These are phyloP conservation scores for Ustulina deusta DNA, from an alignment of 2,329 filamentous ascomycete species.

Conservation along the genomic window DNA sequence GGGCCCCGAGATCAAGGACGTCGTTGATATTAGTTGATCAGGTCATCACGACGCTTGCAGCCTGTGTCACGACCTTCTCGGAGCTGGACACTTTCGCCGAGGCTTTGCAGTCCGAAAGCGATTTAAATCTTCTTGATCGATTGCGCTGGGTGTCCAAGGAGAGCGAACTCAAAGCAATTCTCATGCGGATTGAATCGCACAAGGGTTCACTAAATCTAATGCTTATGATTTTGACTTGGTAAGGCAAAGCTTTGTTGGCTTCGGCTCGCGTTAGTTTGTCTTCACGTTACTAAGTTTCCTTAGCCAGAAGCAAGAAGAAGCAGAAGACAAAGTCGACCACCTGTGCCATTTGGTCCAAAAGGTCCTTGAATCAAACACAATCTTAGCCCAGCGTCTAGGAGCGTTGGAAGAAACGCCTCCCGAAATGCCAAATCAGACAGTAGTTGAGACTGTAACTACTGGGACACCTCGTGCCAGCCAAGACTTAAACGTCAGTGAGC, in stretches of 20 bases:
- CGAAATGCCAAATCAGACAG: not conserved
- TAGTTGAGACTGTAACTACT: not conserved
- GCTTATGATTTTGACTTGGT: not conserved
- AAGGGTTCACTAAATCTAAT: not conserved
- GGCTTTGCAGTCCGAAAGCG: not conserved
- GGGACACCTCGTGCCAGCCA: not conserved
- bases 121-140: not conserved
- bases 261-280: too few species aligned
- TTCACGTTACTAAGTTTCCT: too few species aligned
- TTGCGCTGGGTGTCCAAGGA: not conserved
- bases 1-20: not conserved
- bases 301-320: not conserved
- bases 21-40: not conserved
- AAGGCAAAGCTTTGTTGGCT: too few species aligned
- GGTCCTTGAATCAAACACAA: not conserved
- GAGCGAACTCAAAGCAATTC: not conserved
- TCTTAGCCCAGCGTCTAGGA: not conserved
- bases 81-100: not conserved
- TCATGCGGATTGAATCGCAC: not conserved
- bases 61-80: not conserved
- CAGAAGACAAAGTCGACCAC: not conserved
- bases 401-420: not conserved
- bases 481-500: not conserved
- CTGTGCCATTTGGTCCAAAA: not conserved
- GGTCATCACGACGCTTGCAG: not conserved